Conservation (phyloP, 1,139 yeast species). For the Pichia inconspicua region DNA sequence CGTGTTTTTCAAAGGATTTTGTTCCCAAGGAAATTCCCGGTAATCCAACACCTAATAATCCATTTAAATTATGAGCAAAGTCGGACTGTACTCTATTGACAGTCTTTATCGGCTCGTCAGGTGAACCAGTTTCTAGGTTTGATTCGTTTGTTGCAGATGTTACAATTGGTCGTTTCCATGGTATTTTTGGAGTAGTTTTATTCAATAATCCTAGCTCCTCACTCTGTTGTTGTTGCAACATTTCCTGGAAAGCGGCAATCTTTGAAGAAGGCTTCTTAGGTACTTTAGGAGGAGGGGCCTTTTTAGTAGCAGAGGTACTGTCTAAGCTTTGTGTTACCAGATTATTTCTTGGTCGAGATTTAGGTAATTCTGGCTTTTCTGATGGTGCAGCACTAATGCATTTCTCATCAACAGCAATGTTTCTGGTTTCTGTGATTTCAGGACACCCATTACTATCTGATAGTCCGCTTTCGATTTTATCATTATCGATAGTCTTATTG, state of each 20-base stretch:
- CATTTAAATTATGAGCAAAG: slow-evolving; percentile 50
- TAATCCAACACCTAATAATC: slow-evolving; percentile 51
- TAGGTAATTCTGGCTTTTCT: slow-evolving; percentile 2
- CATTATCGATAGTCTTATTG: too few relatives aligned
- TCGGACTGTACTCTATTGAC: slow-evolving; percentile 28
- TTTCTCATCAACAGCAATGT: neutral
- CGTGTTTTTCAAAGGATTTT: slow-evolving; percentile 8
- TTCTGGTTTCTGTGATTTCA: neutral
- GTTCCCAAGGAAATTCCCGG: slow-evolving; percentile 47
- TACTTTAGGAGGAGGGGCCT: slow-evolving; percentile 51
- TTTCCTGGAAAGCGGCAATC: slow-evolving; percentile 73
- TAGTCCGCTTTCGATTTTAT: too few relatives aligned
- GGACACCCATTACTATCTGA: too few relatives aligned
- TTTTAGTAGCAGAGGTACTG: slow-evolving; percentile 6
- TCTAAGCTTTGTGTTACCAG: neutral
- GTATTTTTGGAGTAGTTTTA: slow-evolving; percentile 17
- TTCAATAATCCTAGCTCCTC: slow-evolving; percentile 20
- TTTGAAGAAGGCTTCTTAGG: slow-evolving; percentile 72
- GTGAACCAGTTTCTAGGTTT: neutral
- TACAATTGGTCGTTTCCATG: slow-evolving; percentile 8
- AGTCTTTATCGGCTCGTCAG: slow-evolving; percentile 5
- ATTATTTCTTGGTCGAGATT: slow-evolving; percentile 1
- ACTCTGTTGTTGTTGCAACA: slow-evolving; percentile 45
- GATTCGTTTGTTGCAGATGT: slow-evolving; percentile 4
- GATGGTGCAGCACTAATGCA: neutral